These are phyloP conservation scores for Toxicodendron radicans DNA, from an alignment of 345 rosid species.

Conservation along the genomic window DNA sequence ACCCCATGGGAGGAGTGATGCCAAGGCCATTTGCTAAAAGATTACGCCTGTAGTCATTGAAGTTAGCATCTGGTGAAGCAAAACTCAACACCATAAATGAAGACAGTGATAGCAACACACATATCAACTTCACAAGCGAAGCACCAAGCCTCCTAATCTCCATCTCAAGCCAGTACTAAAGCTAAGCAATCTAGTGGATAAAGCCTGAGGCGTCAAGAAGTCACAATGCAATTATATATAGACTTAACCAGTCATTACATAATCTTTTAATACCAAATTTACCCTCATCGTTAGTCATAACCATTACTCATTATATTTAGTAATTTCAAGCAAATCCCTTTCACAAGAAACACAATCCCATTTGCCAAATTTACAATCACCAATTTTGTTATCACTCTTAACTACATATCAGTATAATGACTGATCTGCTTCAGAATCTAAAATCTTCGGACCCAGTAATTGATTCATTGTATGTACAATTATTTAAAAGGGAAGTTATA, in stretches of 20 bases:
- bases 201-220: background rate
- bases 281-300: background rate
- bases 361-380: too few relatives aligned
- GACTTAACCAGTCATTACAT: background rate
- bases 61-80: background rate
- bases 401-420: too few relatives aligned
- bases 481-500: too few relatives aligned
- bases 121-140: background rate
- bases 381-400: too few relatives aligned
- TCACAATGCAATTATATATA: background rate
- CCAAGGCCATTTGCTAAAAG: constrained; percentile 66
- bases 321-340: too few relatives aligned
- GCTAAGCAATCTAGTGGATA: background rate
- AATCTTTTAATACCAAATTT: background rate
- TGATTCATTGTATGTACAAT: too few relatives aligned
- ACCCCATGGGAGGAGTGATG: constrained; percentile 86
- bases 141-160: background rate
- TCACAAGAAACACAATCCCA: too few relatives aligned
- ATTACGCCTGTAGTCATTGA: constrained; percentile 32
- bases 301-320: too few relatives aligned
- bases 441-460: too few relatives aligned
- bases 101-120: constrained; percentile 14
- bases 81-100: constrained; percentile 22
- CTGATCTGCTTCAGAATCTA: too few relatives aligned
- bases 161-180: background rate